A percentile compares a stretch with the other conserved stretches of the same genome.
These are phyloP conservation scores for Apostasia shenzhenica DNA, from an alignment of 106 monocot species.

Conservation along the genomic window DNA sequence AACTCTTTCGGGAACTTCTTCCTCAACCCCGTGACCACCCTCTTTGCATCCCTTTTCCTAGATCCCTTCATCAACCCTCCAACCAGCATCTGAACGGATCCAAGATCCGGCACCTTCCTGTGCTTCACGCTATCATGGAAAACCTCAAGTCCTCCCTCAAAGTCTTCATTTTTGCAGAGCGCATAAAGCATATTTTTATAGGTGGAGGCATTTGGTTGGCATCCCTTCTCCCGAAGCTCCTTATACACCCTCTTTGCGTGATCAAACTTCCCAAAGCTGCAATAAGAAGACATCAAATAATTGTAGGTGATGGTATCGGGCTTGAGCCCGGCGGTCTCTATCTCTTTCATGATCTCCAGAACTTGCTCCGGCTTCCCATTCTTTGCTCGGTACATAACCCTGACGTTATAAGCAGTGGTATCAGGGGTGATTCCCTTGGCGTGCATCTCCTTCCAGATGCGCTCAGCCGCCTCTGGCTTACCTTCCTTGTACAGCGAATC, in stretches of 20 bases:
- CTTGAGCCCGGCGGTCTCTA: conserved; percentile 31
- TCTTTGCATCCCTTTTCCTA: conserved; percentile 37
- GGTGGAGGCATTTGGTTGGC: conserved; percentile 27
- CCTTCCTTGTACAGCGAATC: conserved; percentile 42
- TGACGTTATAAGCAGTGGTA: conserved; percentile 38
- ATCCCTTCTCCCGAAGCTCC: conserved; percentile 27
- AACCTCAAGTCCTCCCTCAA: conserved; percentile 27
- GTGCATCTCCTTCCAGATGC: conserved; percentile 49
- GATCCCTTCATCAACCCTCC: conserved; percentile 37
- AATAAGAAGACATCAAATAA: conserved; percentile 43
- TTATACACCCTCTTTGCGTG: conserved; percentile 50
- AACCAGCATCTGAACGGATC: conserved; percentile 30
- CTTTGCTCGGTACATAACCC: conserved; percentile 25
- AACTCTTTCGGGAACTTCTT: conserved; percentile 40
- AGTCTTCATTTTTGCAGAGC: conserved; percentile 44
- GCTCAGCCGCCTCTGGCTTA: conserved; percentile 37
- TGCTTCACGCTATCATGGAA: conserved; percentile 36
- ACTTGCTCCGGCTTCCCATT: conserved; percentile 20
- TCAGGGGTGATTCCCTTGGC: conserved; percentile 24
- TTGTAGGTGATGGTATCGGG: conserved; percentile 48
- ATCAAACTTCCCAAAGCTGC: conserved; percentile 24
- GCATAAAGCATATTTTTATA: conserved; percentile 25
- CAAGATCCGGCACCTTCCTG: conserved; percentile 46
- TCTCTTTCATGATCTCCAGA: conserved; percentile 36
- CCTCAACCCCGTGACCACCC: conserved; percentile 31